Base-by-base conservation (phyloP, 768 basidiomycete genomes). In the Macrolepiota dolichaula region DNA sequence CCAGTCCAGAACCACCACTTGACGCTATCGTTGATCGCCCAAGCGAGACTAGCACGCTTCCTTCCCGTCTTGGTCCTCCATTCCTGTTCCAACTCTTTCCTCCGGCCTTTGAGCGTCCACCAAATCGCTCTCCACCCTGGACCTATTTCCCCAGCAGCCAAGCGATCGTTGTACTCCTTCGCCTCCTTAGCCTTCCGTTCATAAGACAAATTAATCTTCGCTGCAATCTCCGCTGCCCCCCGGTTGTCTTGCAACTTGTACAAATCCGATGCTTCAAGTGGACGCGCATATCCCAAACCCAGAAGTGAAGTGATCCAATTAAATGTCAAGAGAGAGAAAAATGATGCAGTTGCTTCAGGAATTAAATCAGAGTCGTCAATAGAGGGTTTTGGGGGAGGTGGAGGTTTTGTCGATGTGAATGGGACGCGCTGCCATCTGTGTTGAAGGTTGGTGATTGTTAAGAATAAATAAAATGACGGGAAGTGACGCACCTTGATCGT, bases 1-100 rank as follows among this genome's bases (percentile, higher is more conserved):
- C 78, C 84, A 3, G 79, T 76, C 92, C 92, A 94, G 68, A 92
- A 89, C 77, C 82, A 86, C 84, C 85, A 90, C 51, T 82, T 83
- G 62, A 94, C 78, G 59, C 85, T 86, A 69, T 92, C 90, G 67
- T 91, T 92, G 73, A 93, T 80, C 0, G 91, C 88, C 71, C 79
- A 75, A 0, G 81, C 70, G 10, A 92, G 77, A 65, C 90, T 92
- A 3, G 91, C 79, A 52, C 74, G 79, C 62, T 76, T 81, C 69
- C 76, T 85, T 0, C 92, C 92, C 22, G 83, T 81, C 24, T 75
- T 77, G 57, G 85, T 83, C 64, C 84, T 76, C 88, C 91, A 90
- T 55, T 76, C 70, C 60, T 79, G 83, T 74, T 91, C 87, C 58
- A 81, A 81, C 51, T 80, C 79, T 22, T 71, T 72, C 38, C 82